These are phyloP conservation scores for Raphanus hybrid DNA, from an alignment of 441 rosid genomes.

Conservation along the genomic window DNA sequence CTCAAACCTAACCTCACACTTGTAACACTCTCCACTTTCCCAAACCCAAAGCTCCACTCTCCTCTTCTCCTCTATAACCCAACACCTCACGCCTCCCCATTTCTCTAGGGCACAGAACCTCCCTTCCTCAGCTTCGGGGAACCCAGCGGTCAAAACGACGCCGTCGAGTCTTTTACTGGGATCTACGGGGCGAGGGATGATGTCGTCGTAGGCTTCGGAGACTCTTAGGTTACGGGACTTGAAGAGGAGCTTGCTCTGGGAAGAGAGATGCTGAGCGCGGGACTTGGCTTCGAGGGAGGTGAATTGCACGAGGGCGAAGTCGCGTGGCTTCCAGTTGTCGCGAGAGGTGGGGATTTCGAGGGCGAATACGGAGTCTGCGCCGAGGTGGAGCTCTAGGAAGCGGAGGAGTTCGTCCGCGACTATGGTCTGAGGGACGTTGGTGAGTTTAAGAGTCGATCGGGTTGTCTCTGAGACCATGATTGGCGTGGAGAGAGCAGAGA, in stretches of 20 bases:
- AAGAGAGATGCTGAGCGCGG: constrained; percentile 54
- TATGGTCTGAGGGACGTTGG: constrained; percentile 68
- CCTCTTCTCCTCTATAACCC: constrained; percentile 79
- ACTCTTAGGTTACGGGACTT: constrained; percentile 56
- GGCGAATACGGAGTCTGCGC: constrained; percentile 70
- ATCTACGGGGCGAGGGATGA: constrained; percentile 68
- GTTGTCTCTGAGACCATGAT: constrained; percentile 41
- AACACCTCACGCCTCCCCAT: constrained; percentile 76
- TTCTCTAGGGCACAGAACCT: constrained; percentile 60
- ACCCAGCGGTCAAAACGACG: constrained; percentile 62
- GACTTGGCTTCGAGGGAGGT: constrained; percentile 55
- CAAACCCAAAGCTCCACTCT: constrained; percentile 78
- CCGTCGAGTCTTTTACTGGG: constrained; percentile 49
- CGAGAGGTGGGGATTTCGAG: constrained; percentile 68
- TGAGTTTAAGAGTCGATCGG: constrained; percentile 50
- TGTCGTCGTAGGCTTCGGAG: constrained; percentile 66
- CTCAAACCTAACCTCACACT: constrained; percentile 74
- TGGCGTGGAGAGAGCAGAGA: not conserved
- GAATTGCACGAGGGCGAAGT: constrained; percentile 83
- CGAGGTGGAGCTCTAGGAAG: constrained; percentile 69
- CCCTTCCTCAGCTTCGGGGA: constrained; percentile 45
- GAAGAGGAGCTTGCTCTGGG: constrained; percentile 53
- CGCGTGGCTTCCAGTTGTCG: constrained; percentile 83
- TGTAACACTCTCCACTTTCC: constrained; percentile 55
- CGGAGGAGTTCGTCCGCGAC: constrained; percentile 68